These are phyloP conservation scores for Aspergillus sp. DNA, from an alignment of 2,329 filamentous ascomycete genomes.

Conservation along the genomic window DNA sequence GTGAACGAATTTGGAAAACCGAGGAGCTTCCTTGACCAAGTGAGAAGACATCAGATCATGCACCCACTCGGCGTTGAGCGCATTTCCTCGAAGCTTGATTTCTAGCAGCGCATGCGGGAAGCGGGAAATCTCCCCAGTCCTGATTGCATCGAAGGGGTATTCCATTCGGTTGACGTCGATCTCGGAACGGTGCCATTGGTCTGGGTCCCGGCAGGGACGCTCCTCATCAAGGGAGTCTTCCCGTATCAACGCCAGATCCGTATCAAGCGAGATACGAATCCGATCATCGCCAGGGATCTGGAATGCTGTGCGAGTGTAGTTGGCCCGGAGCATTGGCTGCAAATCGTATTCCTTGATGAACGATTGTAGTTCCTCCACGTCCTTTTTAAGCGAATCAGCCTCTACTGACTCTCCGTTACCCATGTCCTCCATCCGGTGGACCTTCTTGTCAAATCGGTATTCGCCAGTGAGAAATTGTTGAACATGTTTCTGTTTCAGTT, in stretches of 20 bases:
- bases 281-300: slow-evolving; percentile 90
- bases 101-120: slow-evolving; percentile 90
- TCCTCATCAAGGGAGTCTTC: slow-evolving; percentile 68
- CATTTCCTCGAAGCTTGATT: slow-evolving; percentile 65
- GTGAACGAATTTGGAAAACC: slow-evolving; percentile 96
- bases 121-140: slow-evolving; percentile 81
- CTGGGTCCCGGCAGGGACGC: slow-evolving; percentile 80
- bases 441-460: slow-evolving; percentile 85
- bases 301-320: slow-evolving; percentile 91
- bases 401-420: slow-evolving; percentile 61
- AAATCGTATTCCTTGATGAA: slow-evolving; percentile 73
- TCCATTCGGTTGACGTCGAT: slow-evolving; percentile 77
- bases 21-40: slow-evolving; percentile 78
- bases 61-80: slow-evolving; percentile 74
- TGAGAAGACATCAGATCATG: slow-evolving; percentile 89
- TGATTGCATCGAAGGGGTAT: slow-evolving; percentile 80
- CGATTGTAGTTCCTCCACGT: slow-evolving; percentile 68
- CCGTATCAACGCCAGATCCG: slow-evolving; percentile 78
- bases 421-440: slow-evolving; percentile 75
- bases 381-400: slow-evolving; percentile 62
- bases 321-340: slow-evolving; percentile 79
- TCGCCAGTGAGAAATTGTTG: slow-evolving; percentile 78
- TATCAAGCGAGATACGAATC: slow-evolving; percentile 88
- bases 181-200: slow-evolving; percentile 84
- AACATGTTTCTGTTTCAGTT: slow-evolving; percentile 91